These are phyloP conservation scores for Diplodia sapinea DNA, from an alignment of 2,329 filamentous ascomycete species.

Conservation along the genomic window DNA sequence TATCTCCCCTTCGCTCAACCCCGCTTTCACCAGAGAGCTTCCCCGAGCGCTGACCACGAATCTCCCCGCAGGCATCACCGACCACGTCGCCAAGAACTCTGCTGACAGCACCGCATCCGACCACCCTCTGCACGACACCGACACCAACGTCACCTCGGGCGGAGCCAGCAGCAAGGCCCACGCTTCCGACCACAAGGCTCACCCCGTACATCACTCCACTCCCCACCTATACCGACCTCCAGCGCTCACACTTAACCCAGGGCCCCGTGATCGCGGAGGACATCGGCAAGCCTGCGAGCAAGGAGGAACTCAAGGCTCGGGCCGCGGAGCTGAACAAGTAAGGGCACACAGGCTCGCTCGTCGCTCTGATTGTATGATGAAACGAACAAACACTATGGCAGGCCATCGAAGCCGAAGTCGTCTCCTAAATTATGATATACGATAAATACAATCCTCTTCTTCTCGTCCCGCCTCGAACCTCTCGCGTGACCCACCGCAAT, in stretches of 20 bases:
- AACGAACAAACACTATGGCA: not conserved
- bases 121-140: constrained; percentile 45
- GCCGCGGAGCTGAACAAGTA: constrained; percentile 59
- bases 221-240: not conserved
- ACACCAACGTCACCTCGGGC: constrained; percentile 44
- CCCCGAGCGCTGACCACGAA: constrained; percentile 2
- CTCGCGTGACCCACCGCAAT: constrained; percentile 36
- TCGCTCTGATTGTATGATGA: not conserved
- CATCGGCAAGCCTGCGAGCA: constrained; percentile 53
- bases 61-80: constrained; percentile 48
- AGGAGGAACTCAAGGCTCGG: constrained; percentile 58
- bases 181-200: constrained; percentile 48
- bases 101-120: constrained; percentile 48
- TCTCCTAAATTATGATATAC: not conserved
- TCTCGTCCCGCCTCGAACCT: constrained; percentile 15
- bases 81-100: constrained; percentile 54
- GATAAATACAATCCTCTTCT: not conserved
- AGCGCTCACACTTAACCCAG: constrained; percentile 35
- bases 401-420: not conserved
- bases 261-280: constrained; percentile 55
- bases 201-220: constrained; percentile 43
- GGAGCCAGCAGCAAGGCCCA: constrained; percentile 39
- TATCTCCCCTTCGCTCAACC: not conserved
- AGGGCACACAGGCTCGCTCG: not conserved
- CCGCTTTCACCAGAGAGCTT: not conserved